Conservation (phyloP, 352 stramenopile species). For the Phytophthora citricola region DNA sequence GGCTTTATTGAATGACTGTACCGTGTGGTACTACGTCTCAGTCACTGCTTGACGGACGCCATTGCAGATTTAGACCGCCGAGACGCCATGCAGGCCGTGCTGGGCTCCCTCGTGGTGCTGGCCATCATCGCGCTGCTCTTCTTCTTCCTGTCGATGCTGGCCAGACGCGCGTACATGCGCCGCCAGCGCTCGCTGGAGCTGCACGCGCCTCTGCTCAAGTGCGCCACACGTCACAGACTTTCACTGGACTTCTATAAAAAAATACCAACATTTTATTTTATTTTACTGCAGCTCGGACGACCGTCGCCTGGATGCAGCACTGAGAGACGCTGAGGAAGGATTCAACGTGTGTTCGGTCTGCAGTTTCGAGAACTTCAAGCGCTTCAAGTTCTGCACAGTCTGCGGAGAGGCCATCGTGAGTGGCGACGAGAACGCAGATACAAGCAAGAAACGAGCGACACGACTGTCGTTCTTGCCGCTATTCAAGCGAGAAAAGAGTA, state of each 20-base stretch:
- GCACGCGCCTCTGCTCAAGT: constrained; percentile 38
- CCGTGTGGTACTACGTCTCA: too few species aligned
- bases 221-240: constrained; percentile 20
- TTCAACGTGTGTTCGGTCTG: constrained; percentile 45
- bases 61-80: constrained; percentile 8
- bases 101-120: constrained; percentile 31
- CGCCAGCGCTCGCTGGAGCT: constrained; percentile 32
- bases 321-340: constrained; percentile 48
- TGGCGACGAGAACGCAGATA: constrained; percentile 4
- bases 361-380: constrained; percentile 56
- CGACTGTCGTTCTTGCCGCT: constrained; percentile 22
- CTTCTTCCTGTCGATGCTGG: constrained; percentile 24
- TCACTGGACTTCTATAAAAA: background rate
- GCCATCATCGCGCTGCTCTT: constrained; percentile 29
- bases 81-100: constrained; percentile 16
- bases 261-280: background rate
- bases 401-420: constrained; percentile 36
- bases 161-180: constrained; percentile 24
- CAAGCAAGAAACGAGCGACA: constrained; percentile 20
- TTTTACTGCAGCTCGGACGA: constrained; percentile 24
- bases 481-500: constrained; percentile 20
- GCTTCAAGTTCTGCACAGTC: constrained; percentile 47
- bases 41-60: constrained; percentile 7
- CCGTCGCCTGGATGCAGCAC: constrained; percentile 44
- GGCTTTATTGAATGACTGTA: background rate